Evolutionary conservation across 2,329 filamentous ascomycete species (phyloP), one percentile per base, ranked within the genome.

Genomic region (Fusarium domesticum): DNA sequence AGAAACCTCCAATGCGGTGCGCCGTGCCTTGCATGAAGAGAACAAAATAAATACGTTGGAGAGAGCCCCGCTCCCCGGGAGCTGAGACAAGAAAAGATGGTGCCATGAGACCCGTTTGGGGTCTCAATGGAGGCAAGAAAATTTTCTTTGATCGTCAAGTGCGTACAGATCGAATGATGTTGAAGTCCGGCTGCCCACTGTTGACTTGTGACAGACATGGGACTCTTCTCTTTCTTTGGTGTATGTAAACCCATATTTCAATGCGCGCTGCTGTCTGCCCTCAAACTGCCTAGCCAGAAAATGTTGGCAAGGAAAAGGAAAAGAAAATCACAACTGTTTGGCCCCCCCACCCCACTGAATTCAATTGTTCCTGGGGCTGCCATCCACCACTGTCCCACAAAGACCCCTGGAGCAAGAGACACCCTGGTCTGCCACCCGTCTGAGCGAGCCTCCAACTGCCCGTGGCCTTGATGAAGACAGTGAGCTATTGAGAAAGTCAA

Each of bases 341-440:
- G 41, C 37, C 35, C 56, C 44, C 25, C 45, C 45, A 35, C 44
- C 49, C 43, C 50, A 43, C 42, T 45, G 40, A 40, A 41, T 44
- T 44, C 49, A 35, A 48, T 54, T 14, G 47, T 56, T 43, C 48
- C 51, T 42, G 38, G 42, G 55, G 37, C 44, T 32, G 30, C 42
- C 51, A 39, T 51, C 42, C 37, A 47, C 46, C 37, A 33, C 35
- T 47, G 50, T 30, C 14, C 53, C 51, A 60, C 50, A 40, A 33
- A 45, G 38, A 46, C 55, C 57, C 57, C 54, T 48, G 57, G 31
- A 44, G 43, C 31, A 36, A 36, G 5, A 38, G 16, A 28, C 12
- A 39, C 42, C 57, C 57, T 45, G 57, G 54, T 60, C 57, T 60
- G 35, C 33, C 57, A 59, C 54, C 40, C 44, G 39, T 41, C 31